Evolutionary conservation across 2,329 filamentous ascomycete genomes (phyloP).

Genomic region (Trichophyton rubrum): DNA sequence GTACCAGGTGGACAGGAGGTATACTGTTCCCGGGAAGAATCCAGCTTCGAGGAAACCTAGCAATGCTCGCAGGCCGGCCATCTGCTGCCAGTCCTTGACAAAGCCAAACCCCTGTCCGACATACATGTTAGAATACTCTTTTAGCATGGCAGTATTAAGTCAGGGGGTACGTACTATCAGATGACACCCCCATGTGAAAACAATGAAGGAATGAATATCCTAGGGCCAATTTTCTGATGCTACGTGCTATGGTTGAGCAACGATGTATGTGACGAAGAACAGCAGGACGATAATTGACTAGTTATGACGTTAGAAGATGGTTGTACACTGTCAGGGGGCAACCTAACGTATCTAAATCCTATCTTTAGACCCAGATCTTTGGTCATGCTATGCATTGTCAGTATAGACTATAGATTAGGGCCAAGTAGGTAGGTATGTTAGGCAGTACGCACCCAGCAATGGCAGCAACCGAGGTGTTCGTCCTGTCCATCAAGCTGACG

Average conservation of each 20-base stretch:
- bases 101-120: conserved; percentile 17
- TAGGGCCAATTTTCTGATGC: conserved; percentile 51
- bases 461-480: conserved; percentile 59
- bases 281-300: conserved; percentile 54
- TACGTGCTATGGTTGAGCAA: conserved; percentile 56
- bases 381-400: conserved; percentile 14
- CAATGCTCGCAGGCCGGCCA: conserved; percentile 27
- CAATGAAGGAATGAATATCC: conserved; percentile 17
- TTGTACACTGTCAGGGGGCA: no score
- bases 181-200: conserved; percentile 17
- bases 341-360: conserved; percentile 17
- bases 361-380: conserved; percentile 19
- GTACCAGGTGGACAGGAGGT: conserved; percentile 63
- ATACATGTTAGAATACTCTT: not conserved
- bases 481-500: conserved; percentile 65
- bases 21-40: conserved; percentile 59
- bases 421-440: not conserved
- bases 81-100: conserved; percentile 17
- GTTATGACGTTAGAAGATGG: not conserved
- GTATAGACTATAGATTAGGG: no score
- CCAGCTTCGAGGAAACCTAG: conserved; percentile 53
- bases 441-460: conserved; percentile 46
- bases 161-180: conserved; percentile 13
- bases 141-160: no score
- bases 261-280: conserved; percentile 61